Evolutionary conservation across 2,329 filamentous ascomycete genomes (phyloP).

Genomic region (Talaromyces sp.): DNA sequence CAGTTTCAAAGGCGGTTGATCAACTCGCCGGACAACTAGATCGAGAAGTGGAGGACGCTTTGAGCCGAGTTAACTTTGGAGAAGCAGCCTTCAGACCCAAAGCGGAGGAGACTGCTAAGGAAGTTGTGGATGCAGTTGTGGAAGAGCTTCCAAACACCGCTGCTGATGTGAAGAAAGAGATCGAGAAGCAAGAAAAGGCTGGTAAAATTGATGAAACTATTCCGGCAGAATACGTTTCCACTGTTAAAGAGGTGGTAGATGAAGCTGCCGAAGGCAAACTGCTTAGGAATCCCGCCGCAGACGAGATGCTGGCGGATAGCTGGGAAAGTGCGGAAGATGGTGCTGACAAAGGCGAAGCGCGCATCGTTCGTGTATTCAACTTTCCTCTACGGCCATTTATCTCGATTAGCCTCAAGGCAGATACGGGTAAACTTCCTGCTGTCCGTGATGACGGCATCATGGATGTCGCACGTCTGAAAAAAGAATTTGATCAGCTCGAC

Average conservation of each 20-base stretch:
- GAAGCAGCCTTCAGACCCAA: slow-evolving; percentile 43
- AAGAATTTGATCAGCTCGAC: slow-evolving; percentile 96
- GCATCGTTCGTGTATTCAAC: slow-evolving; percentile 76
- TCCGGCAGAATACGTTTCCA: slow-evolving; percentile 52
- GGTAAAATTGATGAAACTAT: slow-evolving; percentile 49
- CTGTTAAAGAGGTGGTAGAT: slow-evolving; percentile 46
- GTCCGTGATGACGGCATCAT: slow-evolving; percentile 77
- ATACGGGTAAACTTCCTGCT: slow-evolving; percentile 46
- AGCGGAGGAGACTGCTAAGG: slow-evolving; percentile 31
- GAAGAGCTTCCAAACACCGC: slow-evolving; percentile 36
- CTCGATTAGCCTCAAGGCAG: slow-evolving; percentile 64
- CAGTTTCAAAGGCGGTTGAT: slow-evolving; percentile 64
- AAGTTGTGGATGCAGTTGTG: slow-evolving; percentile 30
- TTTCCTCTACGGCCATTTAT: slow-evolving; percentile 97
- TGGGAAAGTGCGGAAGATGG: slow-evolving; percentile 79
- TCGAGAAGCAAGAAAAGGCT: slow-evolving; percentile 52
- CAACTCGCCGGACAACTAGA: slow-evolving; percentile 59
- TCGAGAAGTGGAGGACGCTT: slow-evolving; percentile 60
- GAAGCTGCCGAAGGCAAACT: slow-evolving; percentile 6
- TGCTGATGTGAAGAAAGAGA: slow-evolving; percentile 41
- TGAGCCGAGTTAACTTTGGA: slow-evolving; percentile 51
- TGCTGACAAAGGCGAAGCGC: slow-evolving; percentile 61
- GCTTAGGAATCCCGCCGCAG: slow-evolving; percentile 40
- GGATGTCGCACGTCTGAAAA: slow-evolving; percentile 91
- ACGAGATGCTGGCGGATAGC: slow-evolving; percentile 64